Conservation (phyloP, 192 early-diverging fungal species). For the Coemansia sp. region DNA sequence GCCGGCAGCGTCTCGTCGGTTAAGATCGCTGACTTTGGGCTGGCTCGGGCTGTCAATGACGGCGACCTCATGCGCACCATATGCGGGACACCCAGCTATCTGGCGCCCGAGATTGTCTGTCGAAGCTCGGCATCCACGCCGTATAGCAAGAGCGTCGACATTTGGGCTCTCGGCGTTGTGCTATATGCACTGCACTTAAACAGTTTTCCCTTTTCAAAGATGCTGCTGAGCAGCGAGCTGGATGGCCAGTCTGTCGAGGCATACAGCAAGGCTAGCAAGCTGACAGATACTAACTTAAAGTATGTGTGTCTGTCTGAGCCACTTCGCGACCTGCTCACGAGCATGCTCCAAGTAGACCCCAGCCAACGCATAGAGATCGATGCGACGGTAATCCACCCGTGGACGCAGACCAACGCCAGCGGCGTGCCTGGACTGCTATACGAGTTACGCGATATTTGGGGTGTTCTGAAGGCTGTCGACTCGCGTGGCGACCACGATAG, state of each 20-base stretch:
- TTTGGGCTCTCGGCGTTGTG: constrained; percentile 57
- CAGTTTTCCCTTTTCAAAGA: constrained; percentile 47
- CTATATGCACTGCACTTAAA: constrained; percentile 47
- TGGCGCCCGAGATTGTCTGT: constrained; percentile 59
- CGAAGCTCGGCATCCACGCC: constrained; percentile 34
- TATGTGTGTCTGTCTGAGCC: constrained; percentile 21
- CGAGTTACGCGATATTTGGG: constrained; percentile 37
- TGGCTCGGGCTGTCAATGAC: constrained; percentile 55
- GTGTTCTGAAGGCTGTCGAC: constrained; percentile 7
- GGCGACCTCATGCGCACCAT: constrained; percentile 57
- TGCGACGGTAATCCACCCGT: constrained; percentile 34
- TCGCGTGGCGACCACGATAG: background rate
- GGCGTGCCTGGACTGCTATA: constrained; percentile 28
- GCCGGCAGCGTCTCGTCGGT: constrained; percentile 18
- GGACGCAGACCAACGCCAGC: constrained; percentile 41
- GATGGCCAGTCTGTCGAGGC: constrained; percentile 19
- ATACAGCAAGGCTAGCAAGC: constrained; percentile 24
- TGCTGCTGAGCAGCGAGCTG: constrained; percentile 15
- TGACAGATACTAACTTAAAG: constrained; percentile 20
- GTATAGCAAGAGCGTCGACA: constrained; percentile 51
- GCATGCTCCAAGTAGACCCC: constrained; percentile 40
- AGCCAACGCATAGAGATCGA: constrained; percentile 27
- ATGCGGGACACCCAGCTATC: constrained; percentile 62
- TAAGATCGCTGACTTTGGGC: constrained; percentile 73
- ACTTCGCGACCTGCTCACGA: constrained; percentile 25